These are phyloP conservation scores for Kalanchoe fedtschenkoi DNA, from an alignment of 164 flowering plant species.

Conservation along the genomic window DNA sequence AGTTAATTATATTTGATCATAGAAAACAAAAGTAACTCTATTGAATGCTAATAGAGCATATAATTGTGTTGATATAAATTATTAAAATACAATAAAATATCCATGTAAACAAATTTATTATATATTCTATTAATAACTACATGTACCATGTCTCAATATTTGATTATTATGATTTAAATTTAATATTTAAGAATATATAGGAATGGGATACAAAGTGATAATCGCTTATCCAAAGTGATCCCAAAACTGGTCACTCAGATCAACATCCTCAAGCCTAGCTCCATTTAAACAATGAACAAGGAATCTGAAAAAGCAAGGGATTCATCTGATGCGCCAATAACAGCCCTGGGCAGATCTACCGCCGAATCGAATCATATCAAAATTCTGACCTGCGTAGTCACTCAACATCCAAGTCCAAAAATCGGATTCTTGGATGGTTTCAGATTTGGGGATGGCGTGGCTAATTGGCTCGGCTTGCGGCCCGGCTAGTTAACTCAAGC, in stretches of 20 bases:
- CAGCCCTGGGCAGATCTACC: slow-evolving; percentile 24
- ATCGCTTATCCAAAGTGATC: slow-evolving; percentile 14
- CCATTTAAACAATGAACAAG: slow-evolving; percentile 22
- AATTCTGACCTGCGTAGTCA: slow-evolving; percentile 17
- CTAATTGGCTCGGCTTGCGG: background rate
- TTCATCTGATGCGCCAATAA: slow-evolving; percentile 17
- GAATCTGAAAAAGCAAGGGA: slow-evolving; percentile 13
- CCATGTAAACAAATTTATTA: too few species aligned
- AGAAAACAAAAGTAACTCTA: too few species aligned
- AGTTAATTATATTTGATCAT: too few species aligned
- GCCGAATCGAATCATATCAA: slow-evolving; percentile 23
- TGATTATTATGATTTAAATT: too few species aligned
- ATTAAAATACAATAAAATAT: too few species aligned
- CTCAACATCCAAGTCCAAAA: slow-evolving; percentile 13
- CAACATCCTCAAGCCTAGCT: slow-evolving; percentile 13
- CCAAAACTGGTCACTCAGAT: slow-evolving; percentile 21
- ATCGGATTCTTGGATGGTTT: slow-evolving; percentile 6
- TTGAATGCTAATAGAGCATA: too few species aligned
- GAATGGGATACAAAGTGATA: slow-evolving; percentile 17
- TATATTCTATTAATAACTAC: too few species aligned
- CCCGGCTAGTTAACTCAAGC: background rate
- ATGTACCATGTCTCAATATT: too few species aligned
- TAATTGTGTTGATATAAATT: too few species aligned
- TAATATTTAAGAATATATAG: background rate
- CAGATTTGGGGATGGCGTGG: background rate